Base-by-base conservation (phyloP, 2,329 filamentous ascomycete species). In the Coniochaeta pulveracea region DNA sequence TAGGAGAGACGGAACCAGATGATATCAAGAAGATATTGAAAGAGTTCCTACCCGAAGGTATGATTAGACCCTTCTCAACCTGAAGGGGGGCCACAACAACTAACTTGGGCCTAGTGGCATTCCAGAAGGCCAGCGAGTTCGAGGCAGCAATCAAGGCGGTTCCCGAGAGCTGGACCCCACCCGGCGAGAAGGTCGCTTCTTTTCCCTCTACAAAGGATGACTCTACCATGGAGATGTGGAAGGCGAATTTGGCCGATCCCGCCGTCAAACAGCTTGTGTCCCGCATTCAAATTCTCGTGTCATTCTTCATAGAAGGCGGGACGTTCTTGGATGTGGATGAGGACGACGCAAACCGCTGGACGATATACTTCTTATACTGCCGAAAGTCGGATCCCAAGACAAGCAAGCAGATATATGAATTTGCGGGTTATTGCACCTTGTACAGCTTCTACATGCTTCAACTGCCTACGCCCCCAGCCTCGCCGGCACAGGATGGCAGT, bases 291-390 rank as follows among this genome's bases (percentile, higher is more conserved):
- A 75, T 95, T 35, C 64, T 93, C 22, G 74, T 88, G 5, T 76
- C 85, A 11, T 66, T 96, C 38, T 93, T 86, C 54, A 95, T 98
- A 40, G 93, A 98, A 55, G 91, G 85, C 18, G 91, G 88, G n/a
- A 82, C 76, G 4, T 75, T 75, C 23, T 76, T 95, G 28, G 54
- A 65, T 4, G 56, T 64, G 3, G 76, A 86, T 24, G 69, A 82
- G 34, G 70, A 80, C 1, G 80, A 88, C 40, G 78, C 76, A 14
- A 73, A 86, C 39, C 73, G 89, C 47, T 98, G 91, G 91, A 86
- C 83, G 1, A 61, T 96, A n/a, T 96, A 86, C 58, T 77, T 94
- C 44, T 64, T 94, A 36, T 89, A 81, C 55, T 72, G 80, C 45
- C 80, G 80, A 50, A 47, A 56, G 2, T 54, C 65, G 9, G 59